A percentile compares a stretch with the other conserved stretches of the same genome.
These are phyloP conservation scores for Populus hybrid DNA, from an alignment of 441 rosid species.

Conservation along the genomic window DNA sequence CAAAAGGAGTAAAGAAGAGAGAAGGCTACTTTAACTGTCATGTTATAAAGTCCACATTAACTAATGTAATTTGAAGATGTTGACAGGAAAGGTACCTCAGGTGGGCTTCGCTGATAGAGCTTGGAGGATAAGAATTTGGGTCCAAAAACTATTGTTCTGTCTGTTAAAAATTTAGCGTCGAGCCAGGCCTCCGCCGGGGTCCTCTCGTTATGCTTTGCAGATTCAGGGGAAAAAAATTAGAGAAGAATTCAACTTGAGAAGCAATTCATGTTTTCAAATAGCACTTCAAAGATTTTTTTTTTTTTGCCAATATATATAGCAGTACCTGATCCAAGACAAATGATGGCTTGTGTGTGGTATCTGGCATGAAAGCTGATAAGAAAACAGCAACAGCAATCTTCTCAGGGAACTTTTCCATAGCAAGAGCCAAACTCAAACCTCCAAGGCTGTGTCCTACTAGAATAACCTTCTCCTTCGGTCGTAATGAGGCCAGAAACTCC, in stretches of 20 bases:
- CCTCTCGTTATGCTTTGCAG: slow-evolving; percentile 11
- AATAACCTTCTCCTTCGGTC: no score
- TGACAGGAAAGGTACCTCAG: slow-evolving; percentile 30
- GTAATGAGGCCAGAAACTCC: no score
- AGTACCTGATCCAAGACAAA: slow-evolving; percentile 31
- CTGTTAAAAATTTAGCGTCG: slow-evolving; percentile 31
- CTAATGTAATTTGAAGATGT: no score
- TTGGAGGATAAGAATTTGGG: slow-evolving; percentile 23
- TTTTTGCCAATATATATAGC: no score
- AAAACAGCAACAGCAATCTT: slow-evolving; percentile 50
- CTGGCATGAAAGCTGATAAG: slow-evolving; percentile 38
- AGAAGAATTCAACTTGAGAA: no score
- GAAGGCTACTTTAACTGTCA: no score
- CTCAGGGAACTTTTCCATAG: slow-evolving; percentile 44
- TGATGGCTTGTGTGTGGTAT: slow-evolving; percentile 28
- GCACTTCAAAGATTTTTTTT: no score
- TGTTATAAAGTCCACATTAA: no score
- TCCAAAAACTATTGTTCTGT: slow-evolving; percentile 31
- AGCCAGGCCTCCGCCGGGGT: slow-evolving; percentile 23
- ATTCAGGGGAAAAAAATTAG: no score
- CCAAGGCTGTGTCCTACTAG: no score
- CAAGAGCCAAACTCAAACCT: slow-evolving; percentile 42
- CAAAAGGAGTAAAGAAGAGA: no score
- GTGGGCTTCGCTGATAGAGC: slow-evolving; percentile 30
- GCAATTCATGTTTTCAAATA: no score